phyloP scores from a whole-genome alignment of 805 yeast species.

The Saccharomycopsis oosterbeekiorum region DNA sequence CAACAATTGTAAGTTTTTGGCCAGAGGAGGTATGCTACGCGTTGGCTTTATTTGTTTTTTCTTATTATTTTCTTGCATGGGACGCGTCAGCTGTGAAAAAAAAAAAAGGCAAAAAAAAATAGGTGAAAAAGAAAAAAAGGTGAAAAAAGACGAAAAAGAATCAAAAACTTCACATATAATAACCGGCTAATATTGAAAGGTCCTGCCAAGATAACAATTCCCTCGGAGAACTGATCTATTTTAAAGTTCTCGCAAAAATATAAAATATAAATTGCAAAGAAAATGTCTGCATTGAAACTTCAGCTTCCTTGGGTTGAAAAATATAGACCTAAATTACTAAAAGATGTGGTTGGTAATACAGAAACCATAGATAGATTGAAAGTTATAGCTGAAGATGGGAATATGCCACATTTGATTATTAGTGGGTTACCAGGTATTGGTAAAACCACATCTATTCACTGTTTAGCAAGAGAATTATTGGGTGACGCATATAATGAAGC shows the following conservation, averaged over 20 bases:
- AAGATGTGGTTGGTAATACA: conserved; percentile 87
- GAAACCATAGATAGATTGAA: conserved; percentile 81
- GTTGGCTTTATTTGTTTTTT: neutral
- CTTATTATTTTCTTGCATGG: neutral
- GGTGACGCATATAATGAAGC: conserved; percentile 72
- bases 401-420: conserved; percentile 93
- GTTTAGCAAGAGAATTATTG: conserved; percentile 76
- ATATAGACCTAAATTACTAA: conserved; percentile 70
- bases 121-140: neutral
- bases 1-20: too few relatives aligned
- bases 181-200: too few relatives aligned
- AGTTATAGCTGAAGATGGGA: conserved; percentile 84
- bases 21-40: neutral
- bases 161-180: neutral
- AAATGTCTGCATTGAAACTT: conserved; percentile 13
- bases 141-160: neutral
- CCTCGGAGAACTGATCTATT: too few relatives aligned
- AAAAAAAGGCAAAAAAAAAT: too few relatives aligned
- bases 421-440: conserved; percentile 98
- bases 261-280: too few relatives aligned
- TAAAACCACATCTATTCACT: conserved; percentile 87
- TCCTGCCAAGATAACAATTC: too few relatives aligned
- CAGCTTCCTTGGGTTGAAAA: conserved; percentile 76
- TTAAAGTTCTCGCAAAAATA: too few relatives aligned
- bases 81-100: neutral